Evolutionary conservation across 768 basidiomycete genomes (phyloP).

Genomic region (Naganishia vaughanmartiniae): DNA sequence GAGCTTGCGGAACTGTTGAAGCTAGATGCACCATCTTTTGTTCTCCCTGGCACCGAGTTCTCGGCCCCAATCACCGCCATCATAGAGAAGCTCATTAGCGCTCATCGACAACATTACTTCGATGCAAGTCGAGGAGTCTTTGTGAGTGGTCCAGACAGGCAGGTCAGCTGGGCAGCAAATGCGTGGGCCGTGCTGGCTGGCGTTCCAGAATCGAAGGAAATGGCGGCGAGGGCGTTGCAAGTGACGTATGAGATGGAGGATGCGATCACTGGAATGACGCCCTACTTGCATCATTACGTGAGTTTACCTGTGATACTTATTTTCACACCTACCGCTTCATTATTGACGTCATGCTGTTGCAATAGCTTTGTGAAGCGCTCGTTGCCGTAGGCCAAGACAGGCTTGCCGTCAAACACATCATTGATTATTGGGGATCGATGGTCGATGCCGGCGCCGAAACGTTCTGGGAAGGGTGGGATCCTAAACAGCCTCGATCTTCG

Average conservation of each 20-base stretch:
- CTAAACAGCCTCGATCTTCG: slow-evolving; percentile 32
- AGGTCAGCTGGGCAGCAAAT: slow-evolving; percentile 40
- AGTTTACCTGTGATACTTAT: neutral
- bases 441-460: slow-evolving; percentile 38
- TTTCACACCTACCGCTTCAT: no score
- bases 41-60: neutral
- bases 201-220: slow-evolving; percentile 21
- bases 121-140: slow-evolving; percentile 28
- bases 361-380: slow-evolving; percentile 38
- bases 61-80: slow-evolving; percentile 18
- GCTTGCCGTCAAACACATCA: slow-evolving; percentile 38
- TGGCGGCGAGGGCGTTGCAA: slow-evolving; percentile 35
- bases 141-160: slow-evolving; percentile 33
- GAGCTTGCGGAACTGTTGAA: slow-evolving; percentile 31
- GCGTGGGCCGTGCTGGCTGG: slow-evolving; percentile 41
- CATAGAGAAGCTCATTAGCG: slow-evolving; percentile 24
- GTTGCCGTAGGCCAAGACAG: slow-evolving; percentile 37
- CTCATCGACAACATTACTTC: slow-evolving; percentile 32
- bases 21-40: slow-evolving; percentile 30
- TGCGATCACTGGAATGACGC: slow-evolving; percentile 33
- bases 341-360: neutral
- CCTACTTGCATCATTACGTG: slow-evolving; percentile 40
- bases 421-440: slow-evolving; percentile 42
- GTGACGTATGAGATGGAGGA: slow-evolving; percentile 26
- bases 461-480: slow-evolving; percentile 41